Percentiles rank a stretch among this genome's conserved stretches.
phyloP scores from a whole-genome alignment of 1,139 yeast species.

The Protomyces inouyei region DNA sequence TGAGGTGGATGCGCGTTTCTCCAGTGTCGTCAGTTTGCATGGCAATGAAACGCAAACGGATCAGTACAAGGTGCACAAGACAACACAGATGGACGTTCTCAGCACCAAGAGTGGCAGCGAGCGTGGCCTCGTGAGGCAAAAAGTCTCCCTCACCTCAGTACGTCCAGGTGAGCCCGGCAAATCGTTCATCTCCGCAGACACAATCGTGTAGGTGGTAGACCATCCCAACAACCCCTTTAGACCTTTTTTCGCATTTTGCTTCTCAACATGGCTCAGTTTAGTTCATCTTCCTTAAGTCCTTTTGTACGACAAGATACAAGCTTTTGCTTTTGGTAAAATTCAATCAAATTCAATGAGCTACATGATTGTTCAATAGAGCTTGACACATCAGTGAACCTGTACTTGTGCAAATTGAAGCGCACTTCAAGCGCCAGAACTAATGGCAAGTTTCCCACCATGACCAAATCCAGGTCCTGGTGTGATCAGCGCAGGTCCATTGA shows the following conservation, averaged over 20 bases:
- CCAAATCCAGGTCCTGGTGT: not conserved
- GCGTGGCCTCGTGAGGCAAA: not conserved
- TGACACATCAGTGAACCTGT: not conserved
- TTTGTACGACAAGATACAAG: not conserved
- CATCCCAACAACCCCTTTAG: not conserved
- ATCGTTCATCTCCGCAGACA: not conserved
- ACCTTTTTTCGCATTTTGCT: not conserved
- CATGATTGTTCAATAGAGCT: no score
- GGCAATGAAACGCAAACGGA: not conserved
- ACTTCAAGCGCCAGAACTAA: not conserved
- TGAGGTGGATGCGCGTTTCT: not conserved
- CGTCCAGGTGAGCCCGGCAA: not conserved
- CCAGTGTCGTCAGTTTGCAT: not conserved
- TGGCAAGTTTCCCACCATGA: not conserved
- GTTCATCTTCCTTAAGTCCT: not conserved
- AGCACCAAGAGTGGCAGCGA: not conserved
- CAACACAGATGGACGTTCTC: not conserved
- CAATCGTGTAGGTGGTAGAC: not conserved
- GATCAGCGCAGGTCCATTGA: not conserved
- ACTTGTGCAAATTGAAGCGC: not conserved
- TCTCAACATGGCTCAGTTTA: not conserved
- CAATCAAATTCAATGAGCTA: not conserved
- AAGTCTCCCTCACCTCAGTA: not conserved
- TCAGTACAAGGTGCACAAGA: not conserved
- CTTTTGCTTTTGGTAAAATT: not conserved